phyloP scores from a whole-genome alignment of 495 filamentous ascomycete species.

The Xanthoparmelia taractica region DNA sequence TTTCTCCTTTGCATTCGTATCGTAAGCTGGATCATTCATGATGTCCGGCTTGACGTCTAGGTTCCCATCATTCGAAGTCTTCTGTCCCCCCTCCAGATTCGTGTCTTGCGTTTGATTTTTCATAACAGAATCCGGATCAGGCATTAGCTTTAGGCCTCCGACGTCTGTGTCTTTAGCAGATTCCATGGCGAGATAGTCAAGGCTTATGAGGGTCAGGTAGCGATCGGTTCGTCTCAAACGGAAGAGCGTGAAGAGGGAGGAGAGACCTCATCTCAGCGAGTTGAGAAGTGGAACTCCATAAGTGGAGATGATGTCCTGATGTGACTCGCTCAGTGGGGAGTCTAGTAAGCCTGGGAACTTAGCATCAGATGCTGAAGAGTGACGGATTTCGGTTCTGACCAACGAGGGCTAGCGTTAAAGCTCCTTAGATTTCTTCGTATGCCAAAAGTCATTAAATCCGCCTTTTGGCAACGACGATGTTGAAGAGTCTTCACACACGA shows the following conservation, averaged over 20 bases:
- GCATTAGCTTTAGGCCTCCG: background rate
- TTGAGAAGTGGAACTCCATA: background rate
- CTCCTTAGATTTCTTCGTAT: background rate
- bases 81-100: background rate
- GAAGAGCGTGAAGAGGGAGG: background rate
- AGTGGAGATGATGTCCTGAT: background rate
- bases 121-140: background rate
- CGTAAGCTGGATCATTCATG: conserved; percentile 59
- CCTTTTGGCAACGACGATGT: background rate
- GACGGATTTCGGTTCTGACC: background rate
- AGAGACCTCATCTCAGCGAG: background rate
- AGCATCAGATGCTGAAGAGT: background rate
- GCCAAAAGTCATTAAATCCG: background rate
- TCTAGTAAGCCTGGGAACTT: background rate
- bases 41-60: conserved; percentile 40
- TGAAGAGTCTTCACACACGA: background rate
- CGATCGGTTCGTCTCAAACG: background rate
- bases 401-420: background rate
- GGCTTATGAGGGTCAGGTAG: background rate
- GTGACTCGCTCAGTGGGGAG: background rate
- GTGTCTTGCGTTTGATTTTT: background rate
- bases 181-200: background rate
- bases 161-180: background rate
- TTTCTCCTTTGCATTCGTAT: conserved; percentile 32
- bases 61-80: background rate